Evolutionary conservation across 2,329 filamentous ascomycete genomes (phyloP), one percentile per base, ranked within the genome.

Genomic region (Colletotrichum sp.): DNA sequence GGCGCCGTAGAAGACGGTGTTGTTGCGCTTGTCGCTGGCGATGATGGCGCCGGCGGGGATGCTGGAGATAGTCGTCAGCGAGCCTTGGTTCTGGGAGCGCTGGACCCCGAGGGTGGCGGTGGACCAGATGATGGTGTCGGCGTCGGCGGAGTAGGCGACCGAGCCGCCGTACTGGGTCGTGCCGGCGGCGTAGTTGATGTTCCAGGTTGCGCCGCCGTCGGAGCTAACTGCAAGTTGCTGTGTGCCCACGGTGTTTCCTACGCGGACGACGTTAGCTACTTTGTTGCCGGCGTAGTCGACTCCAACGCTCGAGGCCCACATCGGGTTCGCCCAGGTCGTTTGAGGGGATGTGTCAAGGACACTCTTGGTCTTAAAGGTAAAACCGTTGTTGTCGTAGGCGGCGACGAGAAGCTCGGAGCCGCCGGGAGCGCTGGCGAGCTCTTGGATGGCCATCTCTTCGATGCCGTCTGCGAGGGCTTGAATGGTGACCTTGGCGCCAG

Each of bases 21-120:
- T 88, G 70, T 89, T 86, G 62, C 86, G 84, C 81, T 90, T 91
- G 79, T 92, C 91, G 7, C 88, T 87, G 7, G 89, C 90, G 71
- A 92, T 86, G 10, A 87, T 83, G 1, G 89, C 86, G 5, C 83
- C 83, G 0, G 85, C 83, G 3, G 88, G 85, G 0, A 91, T 81
- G 61, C 84, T 83, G 0, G 86, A 84, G 2, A 91, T 86, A 0
- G 85, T 78, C 2, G 84, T 81, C 77, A 91, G 90, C 2, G 82
- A 79, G 13, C 80, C 81, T 75, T 87, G 81, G 75, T 84, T 79
- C 69, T 84, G 80, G 1, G 87, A 88, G 36, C 85, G 84, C 70
- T 87, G 81, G 6, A 89, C 87, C 10, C 87, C 84, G 56, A 80
- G 82, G 13, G 81, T 82, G 3, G 82, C 78, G 0, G 86, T 85